Base-by-base conservation (phyloP, 1,284 basidiomycete genomes). In the Stereum hirsutum region DNA sequence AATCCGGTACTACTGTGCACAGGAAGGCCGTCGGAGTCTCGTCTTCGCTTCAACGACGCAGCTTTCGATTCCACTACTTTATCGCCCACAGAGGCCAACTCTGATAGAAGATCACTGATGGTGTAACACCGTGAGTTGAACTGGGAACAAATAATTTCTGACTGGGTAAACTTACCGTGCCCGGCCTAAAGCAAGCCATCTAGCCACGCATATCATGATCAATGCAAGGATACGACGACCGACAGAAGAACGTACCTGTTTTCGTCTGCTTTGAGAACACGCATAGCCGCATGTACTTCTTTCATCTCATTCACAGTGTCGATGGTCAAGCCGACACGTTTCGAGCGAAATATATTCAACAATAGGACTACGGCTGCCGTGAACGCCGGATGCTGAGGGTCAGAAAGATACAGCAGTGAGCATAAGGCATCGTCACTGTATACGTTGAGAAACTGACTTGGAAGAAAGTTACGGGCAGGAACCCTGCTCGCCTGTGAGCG, bases 291-390 rank as follows among this genome's bases (percentile, higher is more conserved):
- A 49, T 78, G 68, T 21, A 89, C 80, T 52, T 89, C 84, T 37
- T 65, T 65, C 68, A 86, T 75, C 52, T 84, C 78, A 49, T 75
- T 74, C 40, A 70, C 69, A 1, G 74, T 65, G 46, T 84, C 77
- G 1, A 62, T 64, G 10, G 65, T 62, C 17, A 72, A 58, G 1
- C 77, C 75, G 14, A 74, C 71, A 40, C 73, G 69, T 54, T 75
- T 79, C 14, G 76, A 77, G 12, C 79, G 78, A 75, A 85, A 89
- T 15, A 88, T 78, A 50, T 78, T 82, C 49, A 89, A 65, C 41
- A 89, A 61, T 4, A 89, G 65, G n/a, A 88, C 76, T 43, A 86
- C 72, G 0, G 73, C 80, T 0, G 81, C 69, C 0, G 78, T 79
- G 57, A 83, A 85, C 1, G 75, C 66, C 15, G 69, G 52, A 45